phyloP scores from a whole-genome alignment of 139 green algal species.

The Trebouxia sp. region DNA sequence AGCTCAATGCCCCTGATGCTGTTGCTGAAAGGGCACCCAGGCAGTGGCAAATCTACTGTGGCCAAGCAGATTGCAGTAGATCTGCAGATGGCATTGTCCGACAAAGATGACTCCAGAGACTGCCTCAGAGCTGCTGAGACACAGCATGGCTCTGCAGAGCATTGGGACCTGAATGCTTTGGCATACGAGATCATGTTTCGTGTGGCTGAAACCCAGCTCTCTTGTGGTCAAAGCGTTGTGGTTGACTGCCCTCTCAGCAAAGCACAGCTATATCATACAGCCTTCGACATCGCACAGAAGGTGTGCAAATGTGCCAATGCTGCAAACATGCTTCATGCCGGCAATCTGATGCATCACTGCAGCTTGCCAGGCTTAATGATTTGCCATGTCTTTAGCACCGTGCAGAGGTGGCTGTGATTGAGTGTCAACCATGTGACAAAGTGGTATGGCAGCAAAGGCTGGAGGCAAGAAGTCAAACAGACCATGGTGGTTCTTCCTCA shows the following conservation, averaged over 20 bases:
- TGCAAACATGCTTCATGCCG: no score
- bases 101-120: slow-evolving; percentile 83
- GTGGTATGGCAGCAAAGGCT: slow-evolving; percentile 54
- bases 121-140: slow-evolving; percentile 33
- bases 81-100: slow-evolving; percentile 64
- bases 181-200: slow-evolving; percentile 78
- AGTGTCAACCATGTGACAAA: slow-evolving; percentile 48
- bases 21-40: slow-evolving; percentile 62
- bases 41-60: slow-evolving; percentile 58
- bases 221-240: slow-evolving; percentile 46
- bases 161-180: slow-evolving; percentile 63
- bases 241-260: slow-evolving; percentile 76
- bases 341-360: no score
- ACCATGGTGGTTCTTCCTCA: background rate
- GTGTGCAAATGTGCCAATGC: no score
- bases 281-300: slow-evolving; percentile 39
- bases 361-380: background rate
- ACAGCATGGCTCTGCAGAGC: background rate
- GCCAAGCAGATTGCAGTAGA: slow-evolving; percentile 41
- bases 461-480: slow-evolving; percentile 41
- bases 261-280: slow-evolving; percentile 56
- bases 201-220: slow-evolving; percentile 55
- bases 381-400: background rate
- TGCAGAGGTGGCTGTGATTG: slow-evolving; percentile 54
- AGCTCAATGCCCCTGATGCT: slow-evolving; percentile 43